Base-by-base conservation (phyloP, 2,329 filamentous ascomycete species). In the Aspergillus phoenicis region DNA sequence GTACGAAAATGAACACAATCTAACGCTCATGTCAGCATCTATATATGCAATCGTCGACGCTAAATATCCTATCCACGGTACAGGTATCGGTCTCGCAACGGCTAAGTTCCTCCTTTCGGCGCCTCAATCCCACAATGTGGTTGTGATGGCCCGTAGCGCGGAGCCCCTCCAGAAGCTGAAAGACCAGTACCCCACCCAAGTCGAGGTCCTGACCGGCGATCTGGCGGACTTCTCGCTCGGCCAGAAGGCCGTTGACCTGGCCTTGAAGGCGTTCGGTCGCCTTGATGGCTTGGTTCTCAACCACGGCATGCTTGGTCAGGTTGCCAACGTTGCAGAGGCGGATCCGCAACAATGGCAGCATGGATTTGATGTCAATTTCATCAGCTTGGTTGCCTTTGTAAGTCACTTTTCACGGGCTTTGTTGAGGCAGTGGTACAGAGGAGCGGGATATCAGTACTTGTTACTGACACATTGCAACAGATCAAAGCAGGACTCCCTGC, bases 201-300 rank as follows among this genome's bases (percentile, higher is more conserved):
- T 88, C 30, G 80, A 83, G 54, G 78, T 85, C 1, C 73, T 88
- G 15, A 77, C 81, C 2, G 86, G 85, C n/a, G 86, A 89, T 64
- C 75, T 87, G 8, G 73, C 80, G 0, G 83, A 87, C 64, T 71
- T 82, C 28, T 77, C 74, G 0, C 71, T 89, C 26, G 84, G 87
- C 4, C 75, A 82, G 1, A 85, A 85, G 70, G 84, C 90, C 4
- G 85, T 91, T 3, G 81, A 88, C 3, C 78, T 87, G 1, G 89
- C 93, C 0, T 71, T 90, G 10, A 78, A 84, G 26, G 79, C 84
- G 0, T 97, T 91, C 74, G 89, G 88, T 8, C 82, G 81, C 52
- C 78, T 99, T 4, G 93, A 99, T 72, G 90, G 88, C 1, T 74
- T 99, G 45, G 86, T 99, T 11, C 80, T 98, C 63, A 98, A 98